A percentile compares a stretch with the other conserved stretches of the same genome.
Evolutionary conservation across 306 rosid genomes (phyloP).

Genomic region (Trifolium pratense): DNA sequence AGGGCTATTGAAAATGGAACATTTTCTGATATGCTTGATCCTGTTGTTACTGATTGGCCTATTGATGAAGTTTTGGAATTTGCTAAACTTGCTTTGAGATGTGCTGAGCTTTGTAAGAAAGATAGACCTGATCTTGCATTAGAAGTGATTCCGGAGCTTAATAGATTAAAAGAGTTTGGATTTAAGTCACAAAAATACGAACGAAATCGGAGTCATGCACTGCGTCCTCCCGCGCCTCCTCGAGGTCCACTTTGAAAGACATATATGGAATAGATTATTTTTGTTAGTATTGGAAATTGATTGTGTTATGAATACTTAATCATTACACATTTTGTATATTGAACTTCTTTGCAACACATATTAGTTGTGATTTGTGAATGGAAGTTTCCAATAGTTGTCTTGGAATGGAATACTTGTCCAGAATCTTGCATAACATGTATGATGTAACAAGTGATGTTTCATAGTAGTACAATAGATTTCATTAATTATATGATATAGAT

Average conservation of each 20-base stretch:
- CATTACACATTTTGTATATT: neutral
- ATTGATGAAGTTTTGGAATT: slow-evolving; percentile 67
- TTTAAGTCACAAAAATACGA: neutral
- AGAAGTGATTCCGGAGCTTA: slow-evolving; percentile 73
- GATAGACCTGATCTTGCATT: slow-evolving; percentile 88
- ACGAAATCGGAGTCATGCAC: neutral
- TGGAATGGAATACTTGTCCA: slow-evolving; percentile 20
- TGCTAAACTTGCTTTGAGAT: slow-evolving; percentile 67
- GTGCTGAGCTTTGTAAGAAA: slow-evolving; percentile 83
- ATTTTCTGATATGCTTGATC: slow-evolving; percentile 74
- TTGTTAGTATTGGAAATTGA: neutral
- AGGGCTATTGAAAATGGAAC: slow-evolving; percentile 71
- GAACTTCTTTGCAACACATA: slow-evolving; percentile 2
- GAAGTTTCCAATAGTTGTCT: slow-evolving; percentile 23
- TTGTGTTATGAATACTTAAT: slow-evolving; percentile 15
- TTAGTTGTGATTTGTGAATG: slow-evolving; percentile 24
- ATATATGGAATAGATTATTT: slow-evolving; percentile 29
- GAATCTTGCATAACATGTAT: neutral
- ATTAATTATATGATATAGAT: too few relatives aligned
- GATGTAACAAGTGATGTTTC: neutral
- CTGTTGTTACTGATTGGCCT: slow-evolving; percentile 74
- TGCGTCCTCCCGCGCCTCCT: slow-evolving; percentile 38
- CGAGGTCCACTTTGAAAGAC: slow-evolving; percentile 22
- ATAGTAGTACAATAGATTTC: neutral
- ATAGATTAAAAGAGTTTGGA: slow-evolving; percentile 66